Conservation (phyloP, 2,329 filamentous ascomycete genomes). For the Colletotrichum tanaceti region DNA sequence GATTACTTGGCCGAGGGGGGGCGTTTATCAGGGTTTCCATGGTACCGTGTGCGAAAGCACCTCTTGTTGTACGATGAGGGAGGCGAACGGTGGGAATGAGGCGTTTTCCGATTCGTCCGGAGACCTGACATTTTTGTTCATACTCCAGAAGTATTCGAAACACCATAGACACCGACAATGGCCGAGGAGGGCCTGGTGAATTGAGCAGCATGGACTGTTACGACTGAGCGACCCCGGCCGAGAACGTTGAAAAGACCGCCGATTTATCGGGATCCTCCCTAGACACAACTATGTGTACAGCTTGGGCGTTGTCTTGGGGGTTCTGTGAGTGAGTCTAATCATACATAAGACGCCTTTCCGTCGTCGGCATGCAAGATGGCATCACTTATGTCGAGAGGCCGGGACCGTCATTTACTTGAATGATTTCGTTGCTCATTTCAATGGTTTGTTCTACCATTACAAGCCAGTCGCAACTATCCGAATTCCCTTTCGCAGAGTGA, state of each 20-base stretch:
- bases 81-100: constrained; percentile 14
- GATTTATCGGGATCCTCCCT: not conserved
- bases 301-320: not conserved
- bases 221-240: not conserved
- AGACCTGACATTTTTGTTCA: constrained; percentile 21
- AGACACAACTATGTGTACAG: not conserved
- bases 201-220: constrained; percentile 26
- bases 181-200: constrained; percentile 30
- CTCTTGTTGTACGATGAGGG: constrained; percentile 38
- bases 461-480: constrained; percentile 43
- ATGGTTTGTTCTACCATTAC: constrained; percentile 43
- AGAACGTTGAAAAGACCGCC: not conserved
- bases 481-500: constrained; percentile 42
- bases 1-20: constrained; percentile 17
- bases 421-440: constrained; percentile 43
- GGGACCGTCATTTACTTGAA: constrained; percentile 29
- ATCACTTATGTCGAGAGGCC: not conserved
- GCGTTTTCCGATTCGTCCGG: constrained; percentile 21
- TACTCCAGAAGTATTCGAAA: constrained; percentile 25
- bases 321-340: not conserved
- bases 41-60: constrained; percentile 32
- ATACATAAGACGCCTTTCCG: not conserved
- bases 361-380: not conserved
- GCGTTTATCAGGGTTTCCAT: constrained; percentile 37
- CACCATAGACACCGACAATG: constrained; percentile 33